Conservation (phyloP, 2,329 filamentous ascomycete genomes). For the Monosporascus sp. region DNA sequence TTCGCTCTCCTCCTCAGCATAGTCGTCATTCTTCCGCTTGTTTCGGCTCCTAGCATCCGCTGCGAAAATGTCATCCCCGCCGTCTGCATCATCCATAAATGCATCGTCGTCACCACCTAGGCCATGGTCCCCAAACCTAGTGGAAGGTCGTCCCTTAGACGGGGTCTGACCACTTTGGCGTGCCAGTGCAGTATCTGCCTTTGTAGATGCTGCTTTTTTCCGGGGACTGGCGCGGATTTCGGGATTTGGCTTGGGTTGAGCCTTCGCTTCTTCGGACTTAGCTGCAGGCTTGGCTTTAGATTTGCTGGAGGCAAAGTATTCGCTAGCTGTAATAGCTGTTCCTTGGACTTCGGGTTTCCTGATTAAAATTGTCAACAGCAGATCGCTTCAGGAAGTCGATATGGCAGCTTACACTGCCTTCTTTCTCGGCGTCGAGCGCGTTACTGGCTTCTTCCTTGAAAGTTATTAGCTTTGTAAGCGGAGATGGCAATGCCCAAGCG, state of each 20-base stretch:
- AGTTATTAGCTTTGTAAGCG: slow-evolving; percentile 10
- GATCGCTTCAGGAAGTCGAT: not conserved
- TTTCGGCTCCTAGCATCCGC: slow-evolving; percentile 62
- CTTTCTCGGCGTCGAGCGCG: slow-evolving; percentile 47
- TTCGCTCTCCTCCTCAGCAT: slow-evolving; percentile 69
- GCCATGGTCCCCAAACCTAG: slow-evolving; percentile 36
- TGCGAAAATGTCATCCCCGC: slow-evolving; percentile 80
- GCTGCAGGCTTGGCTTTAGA: slow-evolving; percentile 36
- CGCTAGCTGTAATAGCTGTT: slow-evolving; percentile 49
- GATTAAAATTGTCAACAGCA: slow-evolving; percentile 6
- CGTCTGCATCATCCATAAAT: slow-evolving; percentile 61
- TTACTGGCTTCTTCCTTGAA: slow-evolving; percentile 47
- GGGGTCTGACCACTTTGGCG: slow-evolving; percentile 27
- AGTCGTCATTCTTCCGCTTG: slow-evolving; percentile 69
- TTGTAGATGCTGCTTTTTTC: slow-evolving; percentile 33
- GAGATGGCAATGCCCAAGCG: not conserved
- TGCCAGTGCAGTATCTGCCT: slow-evolving; percentile 18
- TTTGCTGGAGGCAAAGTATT: slow-evolving; percentile 51
- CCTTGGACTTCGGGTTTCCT: slow-evolving; percentile 42
- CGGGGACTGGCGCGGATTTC: slow-evolving; percentile 51
- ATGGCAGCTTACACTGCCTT: slow-evolving; percentile 45
- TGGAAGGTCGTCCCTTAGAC: slow-evolving; percentile 38
- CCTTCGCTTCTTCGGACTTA: slow-evolving; percentile 34
- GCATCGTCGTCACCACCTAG: slow-evolving; percentile 50
- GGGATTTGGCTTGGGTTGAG: slow-evolving; percentile 33